Evolutionary conservation across 1,284 basidiomycete species (phyloP).

Genomic region (Veloporphyrellus conicus): DNA sequence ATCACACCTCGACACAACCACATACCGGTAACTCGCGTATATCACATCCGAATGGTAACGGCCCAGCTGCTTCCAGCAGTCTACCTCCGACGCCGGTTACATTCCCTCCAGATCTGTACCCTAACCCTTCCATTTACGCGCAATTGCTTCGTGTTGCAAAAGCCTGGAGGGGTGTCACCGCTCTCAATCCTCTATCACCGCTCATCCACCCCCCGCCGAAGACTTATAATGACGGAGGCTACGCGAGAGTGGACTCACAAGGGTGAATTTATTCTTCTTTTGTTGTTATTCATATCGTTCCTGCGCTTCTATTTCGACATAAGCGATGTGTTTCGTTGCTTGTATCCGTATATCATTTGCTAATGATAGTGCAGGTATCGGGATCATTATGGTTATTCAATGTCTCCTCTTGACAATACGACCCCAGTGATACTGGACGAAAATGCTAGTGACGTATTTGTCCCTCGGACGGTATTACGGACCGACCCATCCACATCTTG

Average conservation of each 20-base stretch:
- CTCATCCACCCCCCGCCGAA: slow-evolving; percentile 21
- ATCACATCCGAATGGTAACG: slow-evolving; percentile 19
- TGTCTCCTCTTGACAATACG: slow-evolving; percentile 30
- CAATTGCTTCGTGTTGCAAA: slow-evolving; percentile 57
- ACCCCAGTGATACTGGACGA: slow-evolving; percentile 31
- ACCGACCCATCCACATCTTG: slow-evolving; percentile 12
- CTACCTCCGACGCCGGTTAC: slow-evolving; percentile 29
- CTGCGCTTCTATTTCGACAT: slow-evolving; percentile 8
- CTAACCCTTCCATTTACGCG: slow-evolving; percentile 47
- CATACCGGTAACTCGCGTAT: slow-evolving; percentile 16
- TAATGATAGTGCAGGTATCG: slow-evolving; percentile 26
- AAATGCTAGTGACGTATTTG: slow-evolving; percentile 13
- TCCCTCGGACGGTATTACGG: slow-evolving; percentile 27
- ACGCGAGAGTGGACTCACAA: slow-evolving; percentile 26
- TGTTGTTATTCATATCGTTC: not conserved
- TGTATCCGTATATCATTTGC: slow-evolving; percentile 18
- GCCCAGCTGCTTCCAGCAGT: slow-evolving; percentile 24
- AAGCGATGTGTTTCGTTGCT: slow-evolving; percentile 11
- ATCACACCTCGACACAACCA: slow-evolving; percentile 12
- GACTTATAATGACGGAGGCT: slow-evolving; percentile 21
- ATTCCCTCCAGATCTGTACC: slow-evolving; percentile 36
- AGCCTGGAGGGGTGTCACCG: slow-evolving; percentile 67
- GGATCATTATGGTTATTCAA: slow-evolving; percentile 32
- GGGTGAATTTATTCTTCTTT: slow-evolving; percentile 25
- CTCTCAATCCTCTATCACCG: slow-evolving; percentile 40